These are phyloP conservation scores for Corchorus olitorius DNA, from an alignment of 345 rosid genomes.

Conservation along the genomic window DNA sequence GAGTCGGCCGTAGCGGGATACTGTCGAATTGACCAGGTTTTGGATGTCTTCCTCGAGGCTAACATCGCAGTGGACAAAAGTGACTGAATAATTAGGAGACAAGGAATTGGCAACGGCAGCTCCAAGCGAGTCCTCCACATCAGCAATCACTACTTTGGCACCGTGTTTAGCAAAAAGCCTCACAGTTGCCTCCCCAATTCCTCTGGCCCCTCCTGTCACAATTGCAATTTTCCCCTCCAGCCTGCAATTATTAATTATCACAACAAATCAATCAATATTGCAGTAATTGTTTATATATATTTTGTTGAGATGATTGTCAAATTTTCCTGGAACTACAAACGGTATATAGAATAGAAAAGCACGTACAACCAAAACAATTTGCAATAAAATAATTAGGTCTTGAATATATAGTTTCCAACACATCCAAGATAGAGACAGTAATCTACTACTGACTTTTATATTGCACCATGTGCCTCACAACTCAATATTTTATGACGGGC, in stretches of 20 bases:
- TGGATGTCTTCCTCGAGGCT: constrained; percentile 61
- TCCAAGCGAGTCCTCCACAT: constrained; percentile 57
- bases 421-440: too few relatives aligned
- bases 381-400: too few relatives aligned
- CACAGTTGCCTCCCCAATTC: constrained; percentile 75
- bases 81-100: constrained; percentile 33
- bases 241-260: constrained; percentile 26
- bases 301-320: too few relatives aligned
- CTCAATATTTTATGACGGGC: too few relatives aligned
- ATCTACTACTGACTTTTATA: too few relatives aligned
- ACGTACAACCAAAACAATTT: too few relatives aligned
- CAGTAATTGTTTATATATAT: too few relatives aligned
- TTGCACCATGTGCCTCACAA: too few relatives aligned
- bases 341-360: too few relatives aligned
- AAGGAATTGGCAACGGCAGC: constrained; percentile 45
- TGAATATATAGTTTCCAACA: too few relatives aligned
- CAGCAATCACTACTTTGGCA: constrained; percentile 74
- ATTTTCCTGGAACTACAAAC: too few relatives aligned
- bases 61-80: constrained; percentile 71
- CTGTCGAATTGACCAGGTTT: constrained; percentile 48
- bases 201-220: constrained; percentile 80
- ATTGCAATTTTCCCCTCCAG: constrained; percentile 80
- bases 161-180: constrained; percentile 67
- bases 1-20: constrained; percentile 50
- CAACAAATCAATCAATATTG: too few relatives aligned